Evolutionary conservation across 495 filamentous ascomycete species (phyloP).

Genomic region (Rusavskia elegans): DNA sequence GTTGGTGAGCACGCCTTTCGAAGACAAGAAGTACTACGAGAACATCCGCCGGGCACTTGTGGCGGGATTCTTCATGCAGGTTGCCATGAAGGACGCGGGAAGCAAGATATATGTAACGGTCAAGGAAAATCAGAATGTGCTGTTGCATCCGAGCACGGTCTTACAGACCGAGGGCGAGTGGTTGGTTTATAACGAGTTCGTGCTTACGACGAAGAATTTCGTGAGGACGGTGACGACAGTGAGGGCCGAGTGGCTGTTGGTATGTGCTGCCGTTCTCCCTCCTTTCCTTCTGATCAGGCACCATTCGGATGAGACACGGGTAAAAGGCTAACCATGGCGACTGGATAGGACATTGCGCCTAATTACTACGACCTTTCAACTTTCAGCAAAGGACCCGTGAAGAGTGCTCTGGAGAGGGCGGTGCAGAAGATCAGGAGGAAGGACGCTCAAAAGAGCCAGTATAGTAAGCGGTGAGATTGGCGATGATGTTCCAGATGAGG

Average conservation of each 20-base stretch:
- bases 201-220: slow-evolving; percentile 93
- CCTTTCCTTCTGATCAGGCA: not conserved
- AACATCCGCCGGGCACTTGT: slow-evolving; percentile 94
- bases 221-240: slow-evolving; percentile 52
- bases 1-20: slow-evolving; percentile 74
- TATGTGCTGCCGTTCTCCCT: slow-evolving; percentile 29
- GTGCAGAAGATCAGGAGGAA: slow-evolving; percentile 59
- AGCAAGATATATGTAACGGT: slow-evolving; percentile 81
- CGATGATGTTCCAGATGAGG: too few species aligned
- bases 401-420: slow-evolving; percentile 55
- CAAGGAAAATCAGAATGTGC: slow-evolving; percentile 82
- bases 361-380: slow-evolving; percentile 76
- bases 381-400: slow-evolving; percentile 78
- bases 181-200: slow-evolving; percentile 98
- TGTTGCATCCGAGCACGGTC: slow-evolving; percentile 84
- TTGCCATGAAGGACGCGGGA: slow-evolving; percentile 68
- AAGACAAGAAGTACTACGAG: slow-evolving; percentile 92
- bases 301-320: too few species aligned
- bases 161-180: slow-evolving; percentile 78
- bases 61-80: slow-evolving; percentile 98
- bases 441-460: slow-evolving; percentile 27
- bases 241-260: slow-evolving; percentile 73
- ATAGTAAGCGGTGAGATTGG: not conserved
- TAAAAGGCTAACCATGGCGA: not conserved
- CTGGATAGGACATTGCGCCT: slow-evolving; percentile 63